These are phyloP conservation scores for Solanum chilense DNA, from an alignment of 257 asterid genomes.

Conservation along the genomic window DNA sequence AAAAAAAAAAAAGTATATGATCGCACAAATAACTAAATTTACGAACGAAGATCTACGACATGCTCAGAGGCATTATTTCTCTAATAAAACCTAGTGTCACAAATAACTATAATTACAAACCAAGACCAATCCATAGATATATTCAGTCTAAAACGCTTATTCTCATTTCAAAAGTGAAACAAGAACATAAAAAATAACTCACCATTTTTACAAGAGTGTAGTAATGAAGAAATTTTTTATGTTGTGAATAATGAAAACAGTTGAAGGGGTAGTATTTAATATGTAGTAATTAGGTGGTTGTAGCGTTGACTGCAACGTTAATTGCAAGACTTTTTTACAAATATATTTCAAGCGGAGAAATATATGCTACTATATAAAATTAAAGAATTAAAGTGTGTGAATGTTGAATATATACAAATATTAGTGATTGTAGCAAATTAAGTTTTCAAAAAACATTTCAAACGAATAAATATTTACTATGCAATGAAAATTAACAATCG, in stretches of 20 bases:
- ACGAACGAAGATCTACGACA: not conserved
- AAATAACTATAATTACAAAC: no score
- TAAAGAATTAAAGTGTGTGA: not conserved
- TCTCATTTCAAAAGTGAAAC: not conserved
- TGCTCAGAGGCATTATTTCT: not conserved
- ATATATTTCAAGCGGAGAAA: not conserved
- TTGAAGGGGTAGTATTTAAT: not conserved
- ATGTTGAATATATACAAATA: not conserved
- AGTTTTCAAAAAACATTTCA: not conserved
- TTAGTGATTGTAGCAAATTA: not conserved
- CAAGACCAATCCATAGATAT: not conserved
- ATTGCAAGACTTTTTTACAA: no score
- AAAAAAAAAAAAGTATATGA: no score
- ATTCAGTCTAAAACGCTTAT: no score
- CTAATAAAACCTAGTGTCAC: not conserved
- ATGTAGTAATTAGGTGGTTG: not conserved
- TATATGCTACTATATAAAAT: not conserved
- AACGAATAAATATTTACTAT: not conserved
- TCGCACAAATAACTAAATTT: not conserved
- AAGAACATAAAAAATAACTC: not conserved
- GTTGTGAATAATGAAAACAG: no score
- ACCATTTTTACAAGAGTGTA: not conserved
- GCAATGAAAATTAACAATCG: not conserved
- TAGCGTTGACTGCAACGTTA: not conserved
- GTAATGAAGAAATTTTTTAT: not conserved